These are phyloP conservation scores for Aspergillus terreus DNA, from an alignment of 2,329 filamentous ascomycete genomes.

Conservation along the genomic window DNA sequence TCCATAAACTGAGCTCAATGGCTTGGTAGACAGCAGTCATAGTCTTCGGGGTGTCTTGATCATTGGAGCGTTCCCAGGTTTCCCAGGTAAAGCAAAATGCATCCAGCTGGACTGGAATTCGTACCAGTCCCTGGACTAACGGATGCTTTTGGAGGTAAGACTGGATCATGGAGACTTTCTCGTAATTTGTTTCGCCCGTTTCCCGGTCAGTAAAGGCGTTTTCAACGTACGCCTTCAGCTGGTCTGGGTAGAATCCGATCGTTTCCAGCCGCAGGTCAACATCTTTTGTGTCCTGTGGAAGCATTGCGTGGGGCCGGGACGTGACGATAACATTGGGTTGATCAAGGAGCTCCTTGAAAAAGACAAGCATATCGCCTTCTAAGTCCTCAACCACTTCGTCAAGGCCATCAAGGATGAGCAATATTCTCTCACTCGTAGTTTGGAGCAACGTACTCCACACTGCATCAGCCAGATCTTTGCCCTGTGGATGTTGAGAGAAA, in stretches of 20 bases:
- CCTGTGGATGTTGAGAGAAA: not conserved
- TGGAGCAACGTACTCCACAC: not conserved
- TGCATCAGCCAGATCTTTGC: not conserved
- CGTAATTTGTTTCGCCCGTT: slow-evolving; percentile 18
- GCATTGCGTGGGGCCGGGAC: slow-evolving; percentile 31
- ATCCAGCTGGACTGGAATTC: slow-evolving; percentile 45
- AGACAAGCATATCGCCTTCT: not conserved
- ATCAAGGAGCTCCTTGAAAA: not conserved
- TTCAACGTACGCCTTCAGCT: slow-evolving; percentile 8
- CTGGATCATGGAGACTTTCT: not conserved
- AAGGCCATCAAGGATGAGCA: slow-evolving; percentile 6
- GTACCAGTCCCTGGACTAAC: slow-evolving; percentile 35
- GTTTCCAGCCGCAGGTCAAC: not conserved
- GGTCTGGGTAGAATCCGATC: not conserved
- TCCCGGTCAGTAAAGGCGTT: not conserved
- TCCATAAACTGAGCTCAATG: slow-evolving; percentile 38
- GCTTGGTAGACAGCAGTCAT: slow-evolving; percentile 33
- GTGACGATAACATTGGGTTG: slow-evolving; percentile 38
- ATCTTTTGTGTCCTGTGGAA: not conserved
- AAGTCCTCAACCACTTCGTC: slow-evolving; percentile 1
- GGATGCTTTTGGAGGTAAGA: slow-evolving; percentile 30
- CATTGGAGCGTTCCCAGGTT: not conserved
- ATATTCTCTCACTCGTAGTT: not conserved
- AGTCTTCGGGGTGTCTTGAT: slow-evolving; percentile 20
- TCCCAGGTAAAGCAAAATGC: slow-evolving; percentile 42